Percentiles rank a stretch among this genome's conserved stretches.
These are phyloP conservation scores for Kurtzmaniella quercitrusa DNA, from an alignment of 1,139 yeast genomes.

Conservation along the genomic window DNA sequence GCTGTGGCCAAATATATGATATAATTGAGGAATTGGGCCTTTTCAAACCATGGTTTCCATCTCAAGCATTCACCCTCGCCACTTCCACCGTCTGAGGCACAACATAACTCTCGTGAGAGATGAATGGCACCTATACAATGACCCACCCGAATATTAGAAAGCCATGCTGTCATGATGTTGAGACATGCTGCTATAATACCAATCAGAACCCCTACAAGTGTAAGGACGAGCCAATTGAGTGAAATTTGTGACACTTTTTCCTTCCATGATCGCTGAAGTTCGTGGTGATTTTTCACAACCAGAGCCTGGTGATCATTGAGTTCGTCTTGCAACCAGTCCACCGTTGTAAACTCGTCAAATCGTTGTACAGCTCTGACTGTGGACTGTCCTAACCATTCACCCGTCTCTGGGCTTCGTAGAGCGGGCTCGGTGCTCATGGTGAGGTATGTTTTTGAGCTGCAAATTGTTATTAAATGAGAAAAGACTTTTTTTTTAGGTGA, in stretches of 20 bases:
- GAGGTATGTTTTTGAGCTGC: neutral
- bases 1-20: slow-evolving; percentile 58
- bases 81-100: slow-evolving; percentile 58
- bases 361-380: slow-evolving; percentile 33
- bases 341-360: slow-evolving; percentile 61
- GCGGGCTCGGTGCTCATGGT: slow-evolving; percentile 3
- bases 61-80: slow-evolving; percentile 41
- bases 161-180: slow-evolving; percentile 79
- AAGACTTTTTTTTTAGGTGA: neutral
- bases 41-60: slow-evolving; percentile 52
- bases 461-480: neutral
- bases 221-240: slow-evolving; percentile 73
- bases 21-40: slow-evolving; percentile 47
- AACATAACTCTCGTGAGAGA: slow-evolving; percentile 74
- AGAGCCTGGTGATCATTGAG: slow-evolving; percentile 48
- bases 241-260: slow-evolving; percentile 41
- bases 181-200: slow-evolving; percentile 82
- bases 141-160: slow-evolving; percentile 77
- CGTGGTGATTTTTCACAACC: slow-evolving; percentile 17
- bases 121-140: slow-evolving; percentile 70
- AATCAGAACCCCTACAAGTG: slow-evolving; percentile 67
- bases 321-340: slow-evolving; percentile 86
- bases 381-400: slow-evolving; percentile 39
- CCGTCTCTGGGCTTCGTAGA: slow-evolving; percentile 27
- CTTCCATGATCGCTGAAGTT: slow-evolving; percentile 15